A percentile compares a stretch with the other conserved stretches of the same genome.
phyloP scores from a whole-genome alignment of 1,139 yeast genomes.

The Yamadazyma triangularis region DNA sequence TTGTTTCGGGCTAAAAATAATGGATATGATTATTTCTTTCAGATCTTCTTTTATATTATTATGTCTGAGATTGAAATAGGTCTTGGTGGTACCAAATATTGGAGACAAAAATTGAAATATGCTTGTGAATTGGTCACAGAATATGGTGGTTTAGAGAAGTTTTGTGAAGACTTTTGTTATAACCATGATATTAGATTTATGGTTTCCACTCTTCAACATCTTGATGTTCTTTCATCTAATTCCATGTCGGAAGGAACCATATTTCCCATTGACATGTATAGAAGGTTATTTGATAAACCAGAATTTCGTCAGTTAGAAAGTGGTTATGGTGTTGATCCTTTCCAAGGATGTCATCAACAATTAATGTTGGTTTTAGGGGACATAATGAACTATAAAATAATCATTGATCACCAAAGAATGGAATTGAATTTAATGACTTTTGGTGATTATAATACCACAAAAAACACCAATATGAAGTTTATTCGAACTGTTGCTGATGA shows the following conservation, averaged over 20 bases:
- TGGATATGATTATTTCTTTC: conserved; percentile 14
- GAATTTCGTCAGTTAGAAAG: conserved; percentile 3
- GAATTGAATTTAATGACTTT: no score
- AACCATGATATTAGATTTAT: conserved; percentile 18
- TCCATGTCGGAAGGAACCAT: conserved; percentile 14
- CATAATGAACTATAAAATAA: conserved; percentile 15
- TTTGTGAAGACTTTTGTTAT: conserved; percentile 12
- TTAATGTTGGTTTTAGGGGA: conserved; percentile 16
- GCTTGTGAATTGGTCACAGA: conserved; percentile 40
- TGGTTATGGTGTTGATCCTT: conserved; percentile 19
- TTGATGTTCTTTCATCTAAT: conserved; percentile 17
- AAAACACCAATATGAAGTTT: no score
- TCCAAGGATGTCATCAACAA: conserved; percentile 20
- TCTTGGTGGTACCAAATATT: conserved; percentile 35
- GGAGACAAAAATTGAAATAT: conserved; percentile 23
- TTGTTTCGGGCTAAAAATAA: neutral
- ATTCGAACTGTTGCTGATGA: no score
- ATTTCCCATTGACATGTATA: conserved; percentile 12
- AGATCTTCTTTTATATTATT: conserved; percentile 20
- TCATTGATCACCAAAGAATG: no score
- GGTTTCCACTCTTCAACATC: conserved; percentile 18
- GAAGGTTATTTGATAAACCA: conserved; percentile 7
- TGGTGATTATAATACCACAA: no score
- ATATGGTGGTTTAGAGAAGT: conserved; percentile 49
- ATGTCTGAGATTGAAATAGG: conserved; percentile 26